Conservation (phyloP, 257 asterid species). For the Galeopsis tetrahit region DNA sequence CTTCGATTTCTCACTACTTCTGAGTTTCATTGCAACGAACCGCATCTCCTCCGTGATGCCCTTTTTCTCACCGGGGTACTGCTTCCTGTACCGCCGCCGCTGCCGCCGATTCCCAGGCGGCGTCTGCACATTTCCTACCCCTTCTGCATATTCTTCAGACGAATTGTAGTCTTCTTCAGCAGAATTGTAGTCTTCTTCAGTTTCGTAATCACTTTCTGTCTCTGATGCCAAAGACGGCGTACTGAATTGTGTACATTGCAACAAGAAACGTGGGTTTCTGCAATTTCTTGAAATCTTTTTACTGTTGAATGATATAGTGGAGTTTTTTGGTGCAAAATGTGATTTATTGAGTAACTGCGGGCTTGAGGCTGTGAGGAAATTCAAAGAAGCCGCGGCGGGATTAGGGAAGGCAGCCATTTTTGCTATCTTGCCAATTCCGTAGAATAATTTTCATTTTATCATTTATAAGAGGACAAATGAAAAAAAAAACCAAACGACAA, state of each 20-base stretch:
- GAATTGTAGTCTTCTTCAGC: conserved; percentile 25
- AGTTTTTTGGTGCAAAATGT: conserved; percentile 10
- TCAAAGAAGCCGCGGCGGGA: conserved; percentile 35
- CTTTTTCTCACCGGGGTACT: conserved; percentile 77
- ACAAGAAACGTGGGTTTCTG: conserved; percentile 2
- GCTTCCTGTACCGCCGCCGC: conserved; percentile 73
- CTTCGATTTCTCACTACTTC: conserved; percentile 49
- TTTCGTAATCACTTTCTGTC: conserved; percentile 51
- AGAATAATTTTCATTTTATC: no score
- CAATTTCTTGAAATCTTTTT: conserved; percentile 17
- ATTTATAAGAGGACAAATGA: no score
- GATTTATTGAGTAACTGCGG: conserved; percentile 22
- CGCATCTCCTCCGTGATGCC: conserved; percentile 97
- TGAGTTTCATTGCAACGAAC: conserved; percentile 86
- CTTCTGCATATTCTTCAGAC: conserved; percentile 33
- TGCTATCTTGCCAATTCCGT: neutral
- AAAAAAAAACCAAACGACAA: no score
- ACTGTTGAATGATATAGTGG: neutral
- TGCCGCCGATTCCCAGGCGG: conserved; percentile 47
- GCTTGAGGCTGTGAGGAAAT: conserved; percentile 17
- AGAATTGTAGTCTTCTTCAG: conserved; percentile 37
- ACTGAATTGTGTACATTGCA: conserved; percentile 40
- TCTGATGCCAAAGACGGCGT: conserved; percentile 39
- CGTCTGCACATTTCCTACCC: conserved; percentile 34
- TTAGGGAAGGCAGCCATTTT: conserved; percentile 40